Base-by-base conservation (phyloP, 2,329 filamentous ascomycete genomes). In the Elsinoe necatrix region DNA sequence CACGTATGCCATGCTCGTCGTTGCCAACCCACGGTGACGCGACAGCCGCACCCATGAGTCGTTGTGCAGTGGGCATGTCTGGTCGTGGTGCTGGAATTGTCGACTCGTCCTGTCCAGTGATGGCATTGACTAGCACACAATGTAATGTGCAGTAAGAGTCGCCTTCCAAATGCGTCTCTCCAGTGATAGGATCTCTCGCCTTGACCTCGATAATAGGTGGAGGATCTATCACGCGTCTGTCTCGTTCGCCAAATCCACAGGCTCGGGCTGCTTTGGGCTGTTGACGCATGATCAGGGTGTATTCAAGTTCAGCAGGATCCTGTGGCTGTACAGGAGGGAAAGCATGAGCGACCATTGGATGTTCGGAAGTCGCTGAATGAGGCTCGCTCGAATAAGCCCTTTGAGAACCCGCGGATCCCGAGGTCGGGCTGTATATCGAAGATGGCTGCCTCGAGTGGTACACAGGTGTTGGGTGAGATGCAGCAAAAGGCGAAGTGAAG, bases 161-260 rank as follows among this genome's bases (percentile, higher is more conserved):
- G 9, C 80, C 75, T 23, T 71, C 67, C 16, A 66, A 63, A 43
- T 75, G 73, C 12, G 73, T 76, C 34, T 72, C 74, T 1, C 80
- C 75, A 60, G 85, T 80, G 54, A 82, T 80, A 57, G 89, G 80
- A 25, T 57, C 56, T 14, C 16, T 23, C 6, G 41, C 54, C 25
- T 77, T 74, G 47, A 92, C 79, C 66, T 92, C 83, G 20, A 93
- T 80, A 65, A 93, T 92, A 12, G 88, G 88, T 1, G 88, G 88
- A 39, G 88, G 88, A 66, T 93, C 88, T 61, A 93, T 87, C 14
- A 90, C 87, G 60, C 88, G 80, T 37, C 88, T 81, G 66, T 93
- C 88, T 61, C 87, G 79, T 70, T 92, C 88, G 59, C 88, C 88
- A 67, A 90, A 92, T 1, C 88, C 88, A 65, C 88, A 93, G 41